A percentile compares a stretch with the other conserved stretches of the same genome.
These are phyloP conservation scores for Fusarium sp. DNA, from an alignment of 2,329 filamentous ascomycete species.

Conservation along the genomic window DNA sequence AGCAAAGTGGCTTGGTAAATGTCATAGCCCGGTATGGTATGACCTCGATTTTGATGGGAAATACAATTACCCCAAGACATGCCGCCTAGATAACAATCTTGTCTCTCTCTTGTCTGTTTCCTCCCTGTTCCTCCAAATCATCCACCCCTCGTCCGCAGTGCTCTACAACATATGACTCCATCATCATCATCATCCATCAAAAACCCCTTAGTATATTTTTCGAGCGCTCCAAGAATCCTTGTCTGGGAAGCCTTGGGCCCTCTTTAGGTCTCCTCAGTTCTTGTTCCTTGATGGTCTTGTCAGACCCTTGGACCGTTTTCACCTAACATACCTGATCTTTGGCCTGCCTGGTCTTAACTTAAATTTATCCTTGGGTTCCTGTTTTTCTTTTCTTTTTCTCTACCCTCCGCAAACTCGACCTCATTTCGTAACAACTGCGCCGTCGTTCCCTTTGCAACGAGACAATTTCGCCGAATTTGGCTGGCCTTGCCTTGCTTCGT, in stretches of 20 bases:
- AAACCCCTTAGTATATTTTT: slow-evolving; percentile 4
- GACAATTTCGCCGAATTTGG: slow-evolving; percentile 3
- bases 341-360: slow-evolving; percentile 8
- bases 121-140: slow-evolving; percentile 2
- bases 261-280: slow-evolving; percentile 21
- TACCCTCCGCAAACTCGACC: slow-evolving; percentile 9
- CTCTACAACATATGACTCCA: slow-evolving; percentile 25
- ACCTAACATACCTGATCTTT: slow-evolving; percentile 6
- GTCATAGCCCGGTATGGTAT: slow-evolving; percentile 16
- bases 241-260: slow-evolving; percentile 19
- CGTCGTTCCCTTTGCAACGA: slow-evolving; percentile 16
- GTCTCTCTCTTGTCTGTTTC: background rate
- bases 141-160: background rate
- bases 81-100: slow-evolving; percentile 14
- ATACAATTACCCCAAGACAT: slow-evolving; percentile 30
- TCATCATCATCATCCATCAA: slow-evolving; percentile 14
- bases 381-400: slow-evolving; percentile 4
- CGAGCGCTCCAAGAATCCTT: slow-evolving; percentile 35
- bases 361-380: slow-evolving; percentile 15
- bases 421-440: slow-evolving; percentile 3
- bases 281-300: slow-evolving; percentile 16
- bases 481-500: slow-evolving; percentile 13
- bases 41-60: slow-evolving; percentile 11
- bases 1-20: slow-evolving; percentile 2
- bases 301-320: slow-evolving; percentile 11